Conservation (phyloP, 805 yeast genomes). For the Candida chilensis region DNA sequence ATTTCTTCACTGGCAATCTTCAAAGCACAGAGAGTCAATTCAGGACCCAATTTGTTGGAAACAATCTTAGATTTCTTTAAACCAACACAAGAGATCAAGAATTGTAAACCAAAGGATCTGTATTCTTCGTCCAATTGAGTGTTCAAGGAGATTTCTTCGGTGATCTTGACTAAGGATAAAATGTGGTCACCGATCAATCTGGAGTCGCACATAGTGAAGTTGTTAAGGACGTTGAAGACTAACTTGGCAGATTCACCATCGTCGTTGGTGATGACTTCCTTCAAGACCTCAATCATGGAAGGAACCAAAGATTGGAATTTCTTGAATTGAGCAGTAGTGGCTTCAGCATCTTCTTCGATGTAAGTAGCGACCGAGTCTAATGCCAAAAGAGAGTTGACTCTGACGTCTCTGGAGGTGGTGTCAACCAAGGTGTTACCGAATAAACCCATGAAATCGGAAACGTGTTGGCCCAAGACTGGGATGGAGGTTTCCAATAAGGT, state of each 20-base stretch:
- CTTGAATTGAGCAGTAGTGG: conserved; percentile 25
- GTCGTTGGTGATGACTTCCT: conserved; percentile 58
- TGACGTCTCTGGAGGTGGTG: conserved; percentile 57
- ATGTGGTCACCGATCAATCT: conserved; percentile 72
- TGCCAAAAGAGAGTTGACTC: conserved; percentile 77
- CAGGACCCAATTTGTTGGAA: conserved; percentile 77
- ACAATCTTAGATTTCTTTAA: conserved; percentile 76
- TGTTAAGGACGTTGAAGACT: conserved; percentile 79
- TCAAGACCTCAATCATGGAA: conserved; percentile 70
- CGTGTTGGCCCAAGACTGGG: conserved; percentile 45
- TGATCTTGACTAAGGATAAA: conserved; percentile 57
- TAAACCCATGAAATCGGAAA: conserved; percentile 60
- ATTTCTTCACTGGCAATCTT: conserved; percentile 68
- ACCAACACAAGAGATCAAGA: conserved; percentile 68
- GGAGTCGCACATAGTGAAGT: conserved; percentile 67
- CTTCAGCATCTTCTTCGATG: conserved; percentile 48
- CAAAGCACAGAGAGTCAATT: conserved; percentile 63
- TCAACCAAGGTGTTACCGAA: conserved; percentile 60
- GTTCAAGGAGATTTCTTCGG: conserved; percentile 69
- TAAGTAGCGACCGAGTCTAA: conserved; percentile 62
- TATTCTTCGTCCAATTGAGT: conserved; percentile 65
- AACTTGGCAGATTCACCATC: conserved; percentile 67
- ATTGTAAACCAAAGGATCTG: conserved; percentile 77
- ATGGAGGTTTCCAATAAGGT: conserved; percentile 70
- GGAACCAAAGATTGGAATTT: conserved; percentile 66